Conservation (phyloP, 768 basidiomycete species). For the Gyrodon lividus region DNA sequence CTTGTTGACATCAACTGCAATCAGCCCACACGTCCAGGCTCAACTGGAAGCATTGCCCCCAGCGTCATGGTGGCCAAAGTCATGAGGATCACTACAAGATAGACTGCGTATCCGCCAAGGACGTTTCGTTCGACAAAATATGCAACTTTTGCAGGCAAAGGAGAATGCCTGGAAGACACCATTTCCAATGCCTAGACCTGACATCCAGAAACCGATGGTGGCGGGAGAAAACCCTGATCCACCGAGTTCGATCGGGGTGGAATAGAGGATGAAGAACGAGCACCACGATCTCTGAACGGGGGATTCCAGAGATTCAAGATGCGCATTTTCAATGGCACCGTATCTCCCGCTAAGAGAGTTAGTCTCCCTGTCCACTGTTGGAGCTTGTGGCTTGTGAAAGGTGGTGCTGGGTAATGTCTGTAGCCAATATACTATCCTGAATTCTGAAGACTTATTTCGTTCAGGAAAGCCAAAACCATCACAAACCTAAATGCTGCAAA, state of each 20-base stretch:
- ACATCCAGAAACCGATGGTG: constrained; percentile 39
- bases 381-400: not conserved
- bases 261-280: constrained; percentile 37
- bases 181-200: constrained; percentile 35
- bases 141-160: constrained; percentile 51
- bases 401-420: constrained; percentile 1
- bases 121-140: constrained; percentile 44
- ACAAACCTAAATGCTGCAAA: constrained; percentile 48
- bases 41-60: too few relatives aligned
- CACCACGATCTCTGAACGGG: constrained; percentile 40
- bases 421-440: not conserved
- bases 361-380: not conserved
- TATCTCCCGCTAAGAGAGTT: constrained; percentile 26
- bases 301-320: too few relatives aligned
- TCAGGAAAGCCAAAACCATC: constrained; percentile 43
- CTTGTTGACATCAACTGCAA: too few relatives aligned
- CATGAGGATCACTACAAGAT: too few relatives aligned
- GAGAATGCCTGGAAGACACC: constrained; percentile 39
- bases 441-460: constrained; percentile 42
- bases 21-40: too few relatives aligned
- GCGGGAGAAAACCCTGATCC: constrained; percentile 38
- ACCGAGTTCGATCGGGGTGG: constrained; percentile 38
- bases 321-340: constrained; percentile 30
- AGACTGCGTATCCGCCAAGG: constrained; percentile 48
- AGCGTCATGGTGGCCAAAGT: too few relatives aligned